phyloP scores from a whole-genome alignment of 2,329 filamentous ascomycete genomes.

The Nothophoma quercina region DNA sequence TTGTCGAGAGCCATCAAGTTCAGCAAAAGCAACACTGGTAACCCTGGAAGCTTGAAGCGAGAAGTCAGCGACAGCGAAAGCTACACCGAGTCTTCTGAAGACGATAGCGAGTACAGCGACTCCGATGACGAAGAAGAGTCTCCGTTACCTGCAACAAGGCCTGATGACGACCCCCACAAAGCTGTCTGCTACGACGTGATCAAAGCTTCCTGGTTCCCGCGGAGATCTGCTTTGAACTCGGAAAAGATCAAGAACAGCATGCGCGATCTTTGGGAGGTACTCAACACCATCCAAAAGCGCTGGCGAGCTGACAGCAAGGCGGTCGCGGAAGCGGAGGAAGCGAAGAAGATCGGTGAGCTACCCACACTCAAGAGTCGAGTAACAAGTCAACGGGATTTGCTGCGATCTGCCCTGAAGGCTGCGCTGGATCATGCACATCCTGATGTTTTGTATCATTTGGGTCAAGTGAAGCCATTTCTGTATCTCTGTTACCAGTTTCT shows the following conservation, averaged over 20 bases:
- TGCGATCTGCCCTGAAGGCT: constrained; percentile 60
- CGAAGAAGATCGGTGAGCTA: constrained; percentile 62
- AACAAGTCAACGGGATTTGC: constrained; percentile 63
- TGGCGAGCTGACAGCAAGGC: constrained; percentile 67
- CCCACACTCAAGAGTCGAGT: constrained; percentile 64
- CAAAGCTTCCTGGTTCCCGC: constrained; percentile 67
- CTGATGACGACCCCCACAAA: constrained; percentile 61
- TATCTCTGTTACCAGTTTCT: constrained; percentile 59
- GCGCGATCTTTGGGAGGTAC: constrained; percentile 65
- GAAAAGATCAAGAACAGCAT: constrained; percentile 64
- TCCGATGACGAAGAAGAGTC: constrained; percentile 64
- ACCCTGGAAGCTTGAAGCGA: constrained; percentile 28
- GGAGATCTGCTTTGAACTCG: constrained; percentile 57
- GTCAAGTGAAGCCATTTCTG: constrained; percentile 51
- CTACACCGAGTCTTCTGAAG: constrained; percentile 57
- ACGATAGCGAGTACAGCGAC: constrained; percentile 61
- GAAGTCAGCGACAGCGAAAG: constrained; percentile 54
- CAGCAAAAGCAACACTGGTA: constrained; percentile 22
- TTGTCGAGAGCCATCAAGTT: constrained; percentile 28
- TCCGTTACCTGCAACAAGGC: constrained; percentile 61
- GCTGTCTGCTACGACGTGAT: constrained; percentile 66
- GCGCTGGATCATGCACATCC: constrained; percentile 57
- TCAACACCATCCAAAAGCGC: constrained; percentile 66
- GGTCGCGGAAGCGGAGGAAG: constrained; percentile 65
- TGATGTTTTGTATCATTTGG: constrained; percentile 53